Percentiles rank a stretch among this genome's conserved stretches.
These are phyloP conservation scores for Leersia perrieri DNA, from an alignment of 176 grass and related monocot species.

Conservation along the genomic window DNA sequence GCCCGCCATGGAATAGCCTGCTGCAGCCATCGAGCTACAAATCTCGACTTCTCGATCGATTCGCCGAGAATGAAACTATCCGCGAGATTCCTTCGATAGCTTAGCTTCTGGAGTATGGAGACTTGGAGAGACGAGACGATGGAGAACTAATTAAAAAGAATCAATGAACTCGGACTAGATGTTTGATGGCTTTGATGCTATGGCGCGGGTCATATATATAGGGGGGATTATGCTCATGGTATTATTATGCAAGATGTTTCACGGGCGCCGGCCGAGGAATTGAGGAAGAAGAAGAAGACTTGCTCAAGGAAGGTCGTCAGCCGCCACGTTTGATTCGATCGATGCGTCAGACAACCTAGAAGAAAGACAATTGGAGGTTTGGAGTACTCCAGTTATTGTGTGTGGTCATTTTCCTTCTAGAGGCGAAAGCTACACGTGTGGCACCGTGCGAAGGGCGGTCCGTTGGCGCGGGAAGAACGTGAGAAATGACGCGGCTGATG, in stretches of 20 bases:
- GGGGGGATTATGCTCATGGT: too few species aligned
- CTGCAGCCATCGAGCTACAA: too few species aligned
- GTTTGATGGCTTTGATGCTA: too few species aligned
- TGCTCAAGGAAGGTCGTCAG: not conserved
- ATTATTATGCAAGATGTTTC: too few species aligned
- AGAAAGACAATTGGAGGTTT: not conserved
- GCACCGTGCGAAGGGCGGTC: not conserved
- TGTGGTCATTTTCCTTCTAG: not conserved
- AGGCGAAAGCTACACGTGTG: not conserved
- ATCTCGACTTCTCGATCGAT: too few species aligned
- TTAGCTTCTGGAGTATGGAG: too few species aligned
- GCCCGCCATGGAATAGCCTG: not conserved
- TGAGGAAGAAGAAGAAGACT: not conserved
- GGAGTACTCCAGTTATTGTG: not conserved
- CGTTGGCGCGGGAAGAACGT: not conserved
- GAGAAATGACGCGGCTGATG: not conserved
- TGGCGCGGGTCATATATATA: not conserved
- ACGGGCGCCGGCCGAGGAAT: not conserved
- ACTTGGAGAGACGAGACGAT: too few species aligned
- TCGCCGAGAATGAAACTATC: too few species aligned
- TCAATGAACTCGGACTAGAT: too few species aligned
- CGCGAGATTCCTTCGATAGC: too few species aligned
- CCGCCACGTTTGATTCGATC: slow-evolving; percentile 34
- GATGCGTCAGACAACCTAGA: not conserved
- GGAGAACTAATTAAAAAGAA: too few species aligned